Evolutionary conservation across 352 stramenopile genomes (phyloP).

Genomic region (Aphanomyces stellatus): DNA sequence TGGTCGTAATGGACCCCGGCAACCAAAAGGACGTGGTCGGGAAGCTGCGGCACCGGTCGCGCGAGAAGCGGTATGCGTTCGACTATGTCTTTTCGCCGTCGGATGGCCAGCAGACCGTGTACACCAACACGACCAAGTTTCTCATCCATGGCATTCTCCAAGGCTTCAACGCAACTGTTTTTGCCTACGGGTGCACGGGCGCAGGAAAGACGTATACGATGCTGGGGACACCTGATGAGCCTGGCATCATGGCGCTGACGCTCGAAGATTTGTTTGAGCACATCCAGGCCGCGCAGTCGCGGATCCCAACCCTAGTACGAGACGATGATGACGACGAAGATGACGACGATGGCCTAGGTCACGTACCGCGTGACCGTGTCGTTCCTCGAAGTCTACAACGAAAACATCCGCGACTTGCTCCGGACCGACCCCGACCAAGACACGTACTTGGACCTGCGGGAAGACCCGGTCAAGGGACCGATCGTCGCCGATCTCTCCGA

Average conservation of each 20-base stretch:
- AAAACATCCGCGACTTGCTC: conserved; percentile 89
- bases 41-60: conserved; percentile 30
- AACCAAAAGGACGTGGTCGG: conserved; percentile 41
- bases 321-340: conserved; percentile 19
- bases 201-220: conserved; percentile 90
- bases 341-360: conserved; percentile 18
- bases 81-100: conserved; percentile 77
- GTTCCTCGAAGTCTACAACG: conserved; percentile 90
- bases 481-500: conserved; percentile 81
- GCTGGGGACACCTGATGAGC: conserved; percentile 70
- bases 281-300: conserved; percentile 32
- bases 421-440: conserved; percentile 30
- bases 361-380: conserved; percentile 72
- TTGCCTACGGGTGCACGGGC: conserved; percentile 84
- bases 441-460: conserved; percentile 47
- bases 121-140: conserved; percentile 80
- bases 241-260: conserved; percentile 84
- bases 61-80: conserved; percentile 85
- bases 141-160: conserved; percentile 83
- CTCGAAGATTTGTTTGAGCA: conserved; percentile 79
- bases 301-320: conserved; percentile 22
- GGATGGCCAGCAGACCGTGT: conserved; percentile 71
- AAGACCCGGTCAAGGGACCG: conserved; percentile 80
- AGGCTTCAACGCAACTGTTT: conserved; percentile 88
- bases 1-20: conserved; percentile 70